Conservation (phyloP, 2,329 filamentous ascomycete genomes). For the Colletotrichum lini region DNA sequence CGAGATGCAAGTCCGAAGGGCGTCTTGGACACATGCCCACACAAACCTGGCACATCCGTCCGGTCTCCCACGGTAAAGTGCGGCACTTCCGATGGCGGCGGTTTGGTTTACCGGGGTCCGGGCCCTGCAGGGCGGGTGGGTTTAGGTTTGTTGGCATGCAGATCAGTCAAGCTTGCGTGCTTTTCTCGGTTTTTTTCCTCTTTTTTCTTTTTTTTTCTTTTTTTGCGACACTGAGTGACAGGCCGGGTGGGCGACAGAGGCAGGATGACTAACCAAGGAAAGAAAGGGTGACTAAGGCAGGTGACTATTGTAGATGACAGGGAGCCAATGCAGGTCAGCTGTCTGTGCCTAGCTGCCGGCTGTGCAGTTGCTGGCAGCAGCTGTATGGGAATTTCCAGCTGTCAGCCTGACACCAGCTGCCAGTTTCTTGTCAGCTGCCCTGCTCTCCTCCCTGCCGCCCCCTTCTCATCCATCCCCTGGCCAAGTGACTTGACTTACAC, state of each 20-base stretch:
- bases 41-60: not conserved
- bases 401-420: not conserved
- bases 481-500: slow-evolving; percentile 12
- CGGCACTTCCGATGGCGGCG: slow-evolving; percentile 35
- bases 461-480: slow-evolving; percentile 9
- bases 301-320: not conserved
- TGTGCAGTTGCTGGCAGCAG: not conserved
- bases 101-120: slow-evolving; percentile 27
- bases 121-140: not conserved
- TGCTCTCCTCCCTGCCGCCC: not conserved
- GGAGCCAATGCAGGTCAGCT: slow-evolving; percentile 1
- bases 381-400: slow-evolving; percentile 1
- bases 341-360: not conserved
- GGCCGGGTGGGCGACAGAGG: not conserved
- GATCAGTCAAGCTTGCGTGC: not conserved
- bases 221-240: not conserved
- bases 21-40: not conserved
- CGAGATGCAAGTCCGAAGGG: slow-evolving; percentile 21
- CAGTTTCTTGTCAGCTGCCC: not conserved
- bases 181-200: slow-evolving; percentile 25
- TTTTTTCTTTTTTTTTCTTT: slow-evolving; percentile 5
- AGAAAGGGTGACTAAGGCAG: not conserved
- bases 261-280: not conserved
- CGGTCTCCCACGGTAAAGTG: slow-evolving; percentile 20
- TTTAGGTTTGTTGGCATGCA: slow-evolving; percentile 3